Conservation (phyloP, 2,329 filamentous ascomycete genomes). For the Phaeosphaeria sp. region DNA sequence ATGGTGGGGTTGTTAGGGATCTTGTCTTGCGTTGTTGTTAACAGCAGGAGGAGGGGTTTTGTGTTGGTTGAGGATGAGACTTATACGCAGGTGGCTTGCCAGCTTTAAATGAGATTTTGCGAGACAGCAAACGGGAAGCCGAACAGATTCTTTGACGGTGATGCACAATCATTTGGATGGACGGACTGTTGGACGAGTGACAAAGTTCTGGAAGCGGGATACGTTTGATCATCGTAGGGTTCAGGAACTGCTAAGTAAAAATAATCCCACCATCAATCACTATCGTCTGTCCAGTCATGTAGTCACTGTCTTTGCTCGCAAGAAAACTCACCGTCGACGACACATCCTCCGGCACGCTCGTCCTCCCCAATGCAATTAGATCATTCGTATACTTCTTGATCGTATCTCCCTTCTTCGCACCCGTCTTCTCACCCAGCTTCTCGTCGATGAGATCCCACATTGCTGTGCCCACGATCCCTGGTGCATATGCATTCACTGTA, state of each 20-base stretch:
- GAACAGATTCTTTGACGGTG: not conserved
- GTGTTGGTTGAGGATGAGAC: no score
- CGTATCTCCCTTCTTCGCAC: constrained; percentile 59
- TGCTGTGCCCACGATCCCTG: constrained; percentile 69
- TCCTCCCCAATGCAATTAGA: constrained; percentile 63
- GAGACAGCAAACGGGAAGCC: not conserved
- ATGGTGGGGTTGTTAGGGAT: no score
- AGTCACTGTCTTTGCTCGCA: constrained; percentile 65
- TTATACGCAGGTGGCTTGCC: no score
- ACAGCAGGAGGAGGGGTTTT: no score
- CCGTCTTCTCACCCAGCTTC: constrained; percentile 60
- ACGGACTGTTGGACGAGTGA: not conserved
- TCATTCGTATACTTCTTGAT: constrained; percentile 63
- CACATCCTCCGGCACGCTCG: constrained; percentile 68
- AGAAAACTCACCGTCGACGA: constrained; percentile 68
- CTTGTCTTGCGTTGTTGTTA: no score
- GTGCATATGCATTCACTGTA: constrained; percentile 71
- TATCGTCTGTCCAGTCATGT: constrained; percentile 70
- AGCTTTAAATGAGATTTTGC: no score
- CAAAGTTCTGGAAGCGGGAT: not conserved
- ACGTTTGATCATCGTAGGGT: not conserved
- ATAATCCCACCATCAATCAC: constrained; percentile 68
- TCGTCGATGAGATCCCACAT: constrained; percentile 76
- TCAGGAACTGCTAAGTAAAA: constrained; percentile 52
- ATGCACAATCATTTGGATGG: not conserved